Base-by-base conservation (phyloP, 148 eudicot genomes). In the Rhododendron vialii region DNA sequence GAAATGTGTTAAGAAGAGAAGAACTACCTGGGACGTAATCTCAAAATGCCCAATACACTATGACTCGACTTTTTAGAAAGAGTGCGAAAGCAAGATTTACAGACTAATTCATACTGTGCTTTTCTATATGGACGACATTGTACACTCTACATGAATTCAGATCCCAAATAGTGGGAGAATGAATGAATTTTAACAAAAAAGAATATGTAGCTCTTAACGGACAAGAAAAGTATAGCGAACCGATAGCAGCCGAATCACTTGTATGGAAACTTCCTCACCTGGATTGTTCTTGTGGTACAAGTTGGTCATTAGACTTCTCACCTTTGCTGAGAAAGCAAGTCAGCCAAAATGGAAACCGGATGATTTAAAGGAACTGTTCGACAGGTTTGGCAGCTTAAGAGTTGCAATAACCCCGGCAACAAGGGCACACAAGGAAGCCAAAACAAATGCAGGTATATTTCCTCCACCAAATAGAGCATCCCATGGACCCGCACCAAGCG, bases 401-500 rank as follows among this genome's bases (percentile, higher is more conserved):
- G 87, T 89, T 78, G 99, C 98, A 85, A 97, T 87, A 51, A 94
- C 80, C 80, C 96, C 96, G 84, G 96, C 98, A 36, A 93, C 95
- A 35, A 95, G 87, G 84, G 99, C 98, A 69, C 91, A 84, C 38
- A 94, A 73, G 30, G 99, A 94, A 84, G 99, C 98, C 88, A 96
- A 86, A 85, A 93, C 93, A 89, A 96, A 96, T 74, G 98, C 98
- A 17, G 98, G 98, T 87, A 94, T 84, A 83, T 97, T 97, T 88
- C 98, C 98, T 81, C 99, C 99, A 30, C 99, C 99, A 89, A 97
- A 97, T 57, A 97, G 86, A 24, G 94, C 99, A 88, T 95, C 99
- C 98, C 99, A 97, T 26, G 99, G 99, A 69, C 99, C 99, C 78
- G 99, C 99, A 85, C 98, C 99, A 87, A 97, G 98, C 26, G 99